A percentile compares a stretch with the other conserved stretches of the same genome.
phyloP scores from a whole-genome alignment of 495 filamentous ascomycete species.

The Penicillium pulvis region DNA sequence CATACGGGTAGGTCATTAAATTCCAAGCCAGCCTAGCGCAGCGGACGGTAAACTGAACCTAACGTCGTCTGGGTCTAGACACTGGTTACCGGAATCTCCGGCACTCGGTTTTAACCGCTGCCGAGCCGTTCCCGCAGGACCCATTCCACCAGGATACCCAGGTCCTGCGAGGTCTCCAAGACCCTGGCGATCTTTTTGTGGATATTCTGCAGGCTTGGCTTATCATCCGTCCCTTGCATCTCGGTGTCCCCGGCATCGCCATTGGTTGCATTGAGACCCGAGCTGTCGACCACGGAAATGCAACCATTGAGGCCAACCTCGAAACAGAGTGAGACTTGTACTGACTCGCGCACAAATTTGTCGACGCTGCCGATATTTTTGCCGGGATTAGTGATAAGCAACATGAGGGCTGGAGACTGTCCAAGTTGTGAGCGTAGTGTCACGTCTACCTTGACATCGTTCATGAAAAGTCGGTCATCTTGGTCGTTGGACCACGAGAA shows the following conservation, averaged over 20 bases:
- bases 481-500: slow-evolving; percentile 6
- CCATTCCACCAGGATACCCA: slow-evolving; percentile 64
- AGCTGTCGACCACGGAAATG: slow-evolving; percentile 47
- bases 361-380: slow-evolving; percentile 1
- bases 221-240: slow-evolving; percentile 28
- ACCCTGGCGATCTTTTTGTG: slow-evolving; percentile 42
- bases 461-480: slow-evolving; percentile 4
- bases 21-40: not conserved
- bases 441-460: slow-evolving; percentile 46
- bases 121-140: slow-evolving; percentile 34
- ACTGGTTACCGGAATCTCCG: slow-evolving; percentile 13
- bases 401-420: slow-evolving; percentile 46
- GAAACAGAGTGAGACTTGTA: slow-evolving; percentile 46
- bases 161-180: slow-evolving; percentile 51
- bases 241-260: slow-evolving; percentile 20
- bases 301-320: slow-evolving; percentile 64
- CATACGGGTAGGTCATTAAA: not conserved
- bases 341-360: slow-evolving; percentile 7
- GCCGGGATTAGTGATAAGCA: slow-evolving; percentile 39
- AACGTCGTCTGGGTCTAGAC: not conserved
- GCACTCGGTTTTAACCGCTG: slow-evolving; percentile 19
- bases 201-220: slow-evolving; percentile 35
- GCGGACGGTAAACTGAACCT: not conserved
- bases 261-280: slow-evolving; percentile 30
- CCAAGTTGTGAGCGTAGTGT: slow-evolving; percentile 48